These are phyloP conservation scores for Zygosaccharomyces lentus DNA, from an alignment of 805 yeast genomes.

Conservation along the genomic window DNA sequence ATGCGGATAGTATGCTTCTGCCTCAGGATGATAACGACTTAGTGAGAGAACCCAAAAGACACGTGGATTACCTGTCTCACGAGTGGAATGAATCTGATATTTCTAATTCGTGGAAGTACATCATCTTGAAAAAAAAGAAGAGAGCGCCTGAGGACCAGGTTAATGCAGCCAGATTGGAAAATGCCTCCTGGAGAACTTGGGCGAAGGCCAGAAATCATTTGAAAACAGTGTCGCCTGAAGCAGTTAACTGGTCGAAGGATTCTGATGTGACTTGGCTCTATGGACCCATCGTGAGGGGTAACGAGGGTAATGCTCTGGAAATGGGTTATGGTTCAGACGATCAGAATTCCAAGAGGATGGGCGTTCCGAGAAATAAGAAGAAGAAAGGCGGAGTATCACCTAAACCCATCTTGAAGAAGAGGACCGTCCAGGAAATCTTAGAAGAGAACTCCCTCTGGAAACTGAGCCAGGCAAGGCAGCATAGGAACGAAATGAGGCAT, in stretches of 20 bases:
- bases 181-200: slow-evolving; percentile 98
- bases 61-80: slow-evolving; percentile 92
- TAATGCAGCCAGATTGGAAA: slow-evolving; percentile 72
- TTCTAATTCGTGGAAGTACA: slow-evolving; percentile 92
- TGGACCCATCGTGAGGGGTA: slow-evolving; percentile 59
- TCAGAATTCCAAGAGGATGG: slow-evolving; percentile 34
- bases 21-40: slow-evolving; percentile 87
- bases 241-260: slow-evolving; percentile 94
- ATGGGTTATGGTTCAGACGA: slow-evolving; percentile 41
- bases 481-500: slow-evolving; percentile 41
- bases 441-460: slow-evolving; percentile 38
- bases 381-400: slow-evolving; percentile 33
- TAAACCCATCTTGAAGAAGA: slow-evolving; percentile 84
- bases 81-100: slow-evolving; percentile 94
- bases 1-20: slow-evolving; percentile 27
- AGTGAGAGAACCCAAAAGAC: slow-evolving; percentile 74
- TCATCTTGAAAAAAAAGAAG: slow-evolving; percentile 66
- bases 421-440: slow-evolving; percentile 75
- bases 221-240: slow-evolving; percentile 82
- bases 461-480: slow-evolving; percentile 53
- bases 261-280: slow-evolving; percentile 97
- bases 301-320: slow-evolving; percentile 14
- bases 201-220: slow-evolving; percentile 79
- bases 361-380: slow-evolving; percentile 16
- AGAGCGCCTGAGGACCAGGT: slow-evolving; percentile 56